Evolutionary conservation across 768 basidiomycete species (phyloP).

Genomic region (Tulasnella sp.): DNA sequence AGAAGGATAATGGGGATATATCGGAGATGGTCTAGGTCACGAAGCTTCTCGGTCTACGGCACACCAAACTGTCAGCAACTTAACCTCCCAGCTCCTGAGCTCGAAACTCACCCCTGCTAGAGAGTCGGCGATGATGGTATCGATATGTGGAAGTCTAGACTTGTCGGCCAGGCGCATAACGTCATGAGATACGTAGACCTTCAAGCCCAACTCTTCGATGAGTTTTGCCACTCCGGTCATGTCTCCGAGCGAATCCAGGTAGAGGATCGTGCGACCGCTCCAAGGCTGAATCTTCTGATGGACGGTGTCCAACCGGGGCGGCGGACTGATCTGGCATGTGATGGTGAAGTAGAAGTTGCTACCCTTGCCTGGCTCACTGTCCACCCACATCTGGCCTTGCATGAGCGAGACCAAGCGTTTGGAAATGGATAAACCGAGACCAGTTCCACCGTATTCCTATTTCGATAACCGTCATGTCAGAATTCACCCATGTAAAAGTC

Average conservation of each 20-base stretch:
- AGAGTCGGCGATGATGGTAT: slow-evolving; percentile 93
- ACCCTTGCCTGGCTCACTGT: slow-evolving; percentile 85
- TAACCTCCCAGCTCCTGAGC: slow-evolving; percentile 14
- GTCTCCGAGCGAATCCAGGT: slow-evolving; percentile 77
- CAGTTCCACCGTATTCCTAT: slow-evolving; percentile 95
- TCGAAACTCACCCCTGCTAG: slow-evolving; percentile 56
- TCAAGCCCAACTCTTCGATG: slow-evolving; percentile 68
- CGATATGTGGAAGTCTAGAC: slow-evolving; percentile 75
- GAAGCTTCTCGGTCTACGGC: slow-evolving; percentile 68
- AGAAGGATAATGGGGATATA: slow-evolving; percentile 94
- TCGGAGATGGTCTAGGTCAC: slow-evolving; percentile 87
- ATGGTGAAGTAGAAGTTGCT: slow-evolving; percentile 97
- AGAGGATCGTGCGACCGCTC: slow-evolving; percentile 76
- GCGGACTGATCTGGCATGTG: slow-evolving; percentile 68
- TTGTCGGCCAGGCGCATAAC: slow-evolving; percentile 75
- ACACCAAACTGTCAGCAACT: slow-evolving; percentile 11
- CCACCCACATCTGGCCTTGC: slow-evolving; percentile 99
- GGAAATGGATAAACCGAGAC: slow-evolving; percentile 92
- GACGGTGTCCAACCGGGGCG: slow-evolving; percentile 55
- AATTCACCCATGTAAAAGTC: not conserved
- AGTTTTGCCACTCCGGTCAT: slow-evolving; percentile 61
- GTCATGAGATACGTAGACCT: slow-evolving; percentile 62
- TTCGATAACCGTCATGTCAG: slow-evolving; percentile 12
- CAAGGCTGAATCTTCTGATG: slow-evolving; percentile 75
- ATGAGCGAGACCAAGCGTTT: slow-evolving; percentile 94